phyloP scores from a whole-genome alignment of 1,284 basidiomycete species.

The Irpex sp. region DNA sequence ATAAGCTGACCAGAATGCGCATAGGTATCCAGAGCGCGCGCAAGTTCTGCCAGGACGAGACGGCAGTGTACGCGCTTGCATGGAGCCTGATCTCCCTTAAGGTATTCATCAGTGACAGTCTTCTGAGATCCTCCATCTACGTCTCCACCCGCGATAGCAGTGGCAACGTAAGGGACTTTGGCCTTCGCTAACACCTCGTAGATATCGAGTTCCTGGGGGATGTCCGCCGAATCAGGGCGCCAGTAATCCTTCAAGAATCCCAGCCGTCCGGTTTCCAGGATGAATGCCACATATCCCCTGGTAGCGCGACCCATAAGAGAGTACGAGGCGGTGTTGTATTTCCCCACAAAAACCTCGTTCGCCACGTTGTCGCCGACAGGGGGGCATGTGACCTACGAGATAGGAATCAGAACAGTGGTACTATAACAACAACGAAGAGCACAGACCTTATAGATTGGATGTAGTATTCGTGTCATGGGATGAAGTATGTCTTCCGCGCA shows the following conservation, averaged over 20 bases:
- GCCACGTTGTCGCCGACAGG: not conserved
- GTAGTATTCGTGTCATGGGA: not conserved
- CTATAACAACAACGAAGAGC: not conserved
- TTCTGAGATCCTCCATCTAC: not conserved
- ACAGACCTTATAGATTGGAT: not conserved
- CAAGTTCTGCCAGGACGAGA: not conserved
- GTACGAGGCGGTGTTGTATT: not conserved
- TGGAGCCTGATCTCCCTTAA: not conserved
- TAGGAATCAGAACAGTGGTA: not conserved
- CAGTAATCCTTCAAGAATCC: conserved; percentile 9
- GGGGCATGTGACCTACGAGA: not conserved
- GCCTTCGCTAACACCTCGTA: not conserved
- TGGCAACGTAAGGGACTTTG: conserved; percentile 1
- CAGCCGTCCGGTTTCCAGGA: not conserved
- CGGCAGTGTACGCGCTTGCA: not conserved
- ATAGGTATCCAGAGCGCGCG: not conserved
- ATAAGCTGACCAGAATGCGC: not conserved
- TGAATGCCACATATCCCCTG: conserved; percentile 5
- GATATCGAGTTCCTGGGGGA: not conserved
- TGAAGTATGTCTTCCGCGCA: not conserved
- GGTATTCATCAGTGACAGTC: not conserved
- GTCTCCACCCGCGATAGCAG: conserved; percentile 1
- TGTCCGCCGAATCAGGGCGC: not conserved
- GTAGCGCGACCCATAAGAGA: conserved; percentile 3
- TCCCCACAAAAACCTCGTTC: not conserved